Base-by-base conservation (phyloP, 1,284 basidiomycete genomes). In the Exobasidium cylindrosporum region DNA sequence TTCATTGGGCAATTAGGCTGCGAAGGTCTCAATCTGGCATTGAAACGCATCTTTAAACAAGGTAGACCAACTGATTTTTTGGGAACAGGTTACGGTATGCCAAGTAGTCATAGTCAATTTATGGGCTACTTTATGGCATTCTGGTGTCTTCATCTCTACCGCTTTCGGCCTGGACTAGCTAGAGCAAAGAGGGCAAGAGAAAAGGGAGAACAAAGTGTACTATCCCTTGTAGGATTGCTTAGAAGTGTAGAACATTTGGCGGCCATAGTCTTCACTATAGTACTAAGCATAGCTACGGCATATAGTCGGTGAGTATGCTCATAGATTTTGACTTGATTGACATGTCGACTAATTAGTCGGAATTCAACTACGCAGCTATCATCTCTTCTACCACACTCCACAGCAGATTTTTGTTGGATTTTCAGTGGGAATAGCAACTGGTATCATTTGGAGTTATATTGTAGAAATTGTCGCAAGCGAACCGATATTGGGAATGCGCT, bases 41-140 rank as follows among this genome's bases (percentile, higher is more conserved):
- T 92, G 32, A 92, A 92, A 79, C 85, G 84, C 50, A 70, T 83
- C 29, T 80, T 92, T 56, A 87, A 86, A 73, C 83, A 91, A 74
- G 85, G 86, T 23, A 84, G 90, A 45, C 90, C 90, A 0, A 81
- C 82, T 62, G 80, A 83, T 56, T 83, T 83, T 56, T 80, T 87
- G 35, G 88, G 88, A 11, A 85, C 84, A 59, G 90, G 91, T 5
- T 92, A 91, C 73, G 90, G 90, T 11, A 92, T 92, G 76, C 90
- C 90, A 0, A 91, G 90, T 0, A 91, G 89, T 11, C 90, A 92
- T 74, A 89, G 89, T 74, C 90, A 92, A 80, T 92, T 89, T 79
- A 89, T 92, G 87, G 91, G 87, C 3, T 92, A 90, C 81, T 92
- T 92, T 72, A 83, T 87, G 1, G 83, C 88, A 0, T 92, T 92